Evolutionary conservation across 176 grass and related monocot species (phyloP), one percentile per base, ranked within the genome.

Genomic region (Cenchrus fungigraminus): DNA sequence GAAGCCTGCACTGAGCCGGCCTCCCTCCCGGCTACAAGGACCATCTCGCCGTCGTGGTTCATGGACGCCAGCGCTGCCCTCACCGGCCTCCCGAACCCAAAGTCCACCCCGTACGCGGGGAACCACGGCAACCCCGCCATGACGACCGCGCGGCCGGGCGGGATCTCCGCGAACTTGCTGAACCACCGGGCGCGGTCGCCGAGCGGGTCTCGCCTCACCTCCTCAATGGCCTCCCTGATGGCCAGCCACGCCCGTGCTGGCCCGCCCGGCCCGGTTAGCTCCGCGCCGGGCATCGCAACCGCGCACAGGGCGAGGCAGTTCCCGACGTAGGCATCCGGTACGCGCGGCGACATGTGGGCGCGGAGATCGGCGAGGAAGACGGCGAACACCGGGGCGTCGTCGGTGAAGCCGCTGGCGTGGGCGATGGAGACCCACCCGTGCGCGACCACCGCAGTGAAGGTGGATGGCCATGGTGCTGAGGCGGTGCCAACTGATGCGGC

Each of bases 61-160:
- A 91, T 71, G 9, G 82, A 87, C 34, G 87, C 71, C 37, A 65
- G 17, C 64, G 88, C 89, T 43, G 81, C 77, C 55, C 86, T 72
- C 54, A 62, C 60, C 4, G 89, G 89, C 71, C 14, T 19, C 28
- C 89, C 85, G 45, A 86, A 91, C 34, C 89, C 89, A 13, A 91
- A 85, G 49, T 88, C 89, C 25, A 63, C 31, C 16, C 72, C 89
- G 56, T 91, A 91, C 11, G 61, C 65, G 15, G 45, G n/a, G 25
- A 88, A 84, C 71, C 63, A 46, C 20, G 85, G 71, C 63, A 51
- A 75, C 25, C 72, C 72, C 6, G 12, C 22, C 2, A 75, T 2
- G 1, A 75, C 5, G 2, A 55, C 22, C 50, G 4, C 15, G 50
- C 72, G 46, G 11, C 15, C 72, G 50, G 22, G 28, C 49, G 22